Conservation (phyloP, 495 filamentous ascomycete genomes). For the Apodospora peruviana region DNA sequence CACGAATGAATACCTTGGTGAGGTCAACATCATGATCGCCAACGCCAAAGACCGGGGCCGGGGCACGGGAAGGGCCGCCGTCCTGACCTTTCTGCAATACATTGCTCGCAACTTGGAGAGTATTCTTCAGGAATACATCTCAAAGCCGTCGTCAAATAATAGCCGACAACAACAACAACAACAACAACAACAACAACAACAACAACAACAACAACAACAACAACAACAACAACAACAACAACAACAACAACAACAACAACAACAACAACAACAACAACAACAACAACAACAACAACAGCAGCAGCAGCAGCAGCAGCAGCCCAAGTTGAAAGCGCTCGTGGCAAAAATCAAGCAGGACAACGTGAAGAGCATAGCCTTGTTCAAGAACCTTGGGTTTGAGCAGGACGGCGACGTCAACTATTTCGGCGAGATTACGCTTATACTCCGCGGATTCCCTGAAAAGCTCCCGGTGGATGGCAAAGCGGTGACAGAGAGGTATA, state of each 20-base stretch:
- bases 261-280: not conserved
- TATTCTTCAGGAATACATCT: slow-evolving; percentile 56
- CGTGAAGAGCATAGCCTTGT: slow-evolving; percentile 34
- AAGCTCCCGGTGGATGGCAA: not conserved
- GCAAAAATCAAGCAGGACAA: slow-evolving; percentile 43
- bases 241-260: not conserved
- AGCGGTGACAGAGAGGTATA: not conserved
- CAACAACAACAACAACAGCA: not conserved
- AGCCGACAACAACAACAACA: not conserved
- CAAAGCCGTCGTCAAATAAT: not conserved
- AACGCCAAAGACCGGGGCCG: slow-evolving; percentile 46
- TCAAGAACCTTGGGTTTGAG: slow-evolving; percentile 39
- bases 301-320: not conserved
- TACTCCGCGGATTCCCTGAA: slow-evolving; percentile 20
- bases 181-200: not conserved
- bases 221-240: not conserved
- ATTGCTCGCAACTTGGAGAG: slow-evolving; percentile 40
- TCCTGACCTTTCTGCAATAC: slow-evolving; percentile 66
- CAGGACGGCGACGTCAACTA: slow-evolving; percentile 42
- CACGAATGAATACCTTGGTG: slow-evolving; percentile 44
- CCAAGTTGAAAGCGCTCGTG: slow-evolving; percentile 30
- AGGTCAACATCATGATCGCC: slow-evolving; percentile 89
- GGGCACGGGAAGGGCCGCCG: slow-evolving; percentile 60
- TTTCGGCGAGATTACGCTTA: slow-evolving; percentile 45
- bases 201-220: not conserved